Conservation (phyloP, 2,329 filamentous ascomycete species). For the Aspergillus alliaceus region DNA sequence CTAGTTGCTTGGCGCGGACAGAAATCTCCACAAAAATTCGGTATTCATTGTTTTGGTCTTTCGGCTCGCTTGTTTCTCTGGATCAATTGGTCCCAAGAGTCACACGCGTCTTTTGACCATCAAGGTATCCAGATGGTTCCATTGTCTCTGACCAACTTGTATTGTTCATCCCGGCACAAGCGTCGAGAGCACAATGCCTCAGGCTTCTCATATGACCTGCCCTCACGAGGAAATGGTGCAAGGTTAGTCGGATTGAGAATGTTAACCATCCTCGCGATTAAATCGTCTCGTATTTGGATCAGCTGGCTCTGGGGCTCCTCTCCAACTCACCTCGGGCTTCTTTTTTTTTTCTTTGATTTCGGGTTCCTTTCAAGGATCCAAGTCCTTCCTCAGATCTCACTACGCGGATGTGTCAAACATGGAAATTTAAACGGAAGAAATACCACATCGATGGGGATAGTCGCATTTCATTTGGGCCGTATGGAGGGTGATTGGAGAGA, state of each 20-base stretch:
- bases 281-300: background rate
- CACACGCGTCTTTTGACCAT: background rate
- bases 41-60: background rate
- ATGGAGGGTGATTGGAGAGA: conserved; percentile 2
- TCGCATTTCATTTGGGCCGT: background rate
- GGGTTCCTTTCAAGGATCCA: background rate
- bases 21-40: background rate
- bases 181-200: background rate
- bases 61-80: background rate
- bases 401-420: background rate
- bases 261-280: background rate
- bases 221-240: too few species aligned
- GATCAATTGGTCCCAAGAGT: background rate
- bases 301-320: background rate
- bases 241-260: background rate
- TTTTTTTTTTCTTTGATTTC: background rate
- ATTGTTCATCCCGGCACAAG: background rate
- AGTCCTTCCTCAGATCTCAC: background rate
- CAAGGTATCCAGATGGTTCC: background rate
- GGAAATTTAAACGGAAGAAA: background rate
- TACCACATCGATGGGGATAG: background rate
- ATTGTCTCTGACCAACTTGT: background rate
- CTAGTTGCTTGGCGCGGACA: background rate
- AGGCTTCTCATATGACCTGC: too few species aligned
- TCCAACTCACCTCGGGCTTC: background rate